A percentile compares a stretch with the other conserved stretches of the same genome.
phyloP scores from a whole-genome alignment of 2,329 filamentous ascomycete genomes.

The Emmonsia crescens region DNA sequence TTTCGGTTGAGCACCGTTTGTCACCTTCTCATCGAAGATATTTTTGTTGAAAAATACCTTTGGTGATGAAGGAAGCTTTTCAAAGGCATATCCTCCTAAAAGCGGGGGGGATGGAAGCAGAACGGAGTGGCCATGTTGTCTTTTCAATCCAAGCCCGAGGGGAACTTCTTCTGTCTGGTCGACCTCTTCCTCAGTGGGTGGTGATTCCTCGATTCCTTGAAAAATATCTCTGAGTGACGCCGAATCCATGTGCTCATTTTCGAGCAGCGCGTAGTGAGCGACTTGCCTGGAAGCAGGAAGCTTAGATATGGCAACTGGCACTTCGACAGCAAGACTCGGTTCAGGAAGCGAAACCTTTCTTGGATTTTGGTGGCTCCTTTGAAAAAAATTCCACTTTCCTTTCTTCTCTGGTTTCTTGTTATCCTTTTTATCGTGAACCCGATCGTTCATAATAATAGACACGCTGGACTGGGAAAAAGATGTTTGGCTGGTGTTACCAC shows the following conservation, averaged over 20 bases:
- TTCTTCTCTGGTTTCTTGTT: slow-evolving; percentile 26
- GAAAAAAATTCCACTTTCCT: slow-evolving; percentile 51
- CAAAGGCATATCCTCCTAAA: slow-evolving; percentile 21
- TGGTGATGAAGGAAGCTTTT: slow-evolving; percentile 20
- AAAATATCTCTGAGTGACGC: slow-evolving; percentile 32
- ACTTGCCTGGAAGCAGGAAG: slow-evolving; percentile 34
- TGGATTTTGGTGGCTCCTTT: slow-evolving; percentile 28
- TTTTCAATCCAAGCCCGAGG: slow-evolving; percentile 22
- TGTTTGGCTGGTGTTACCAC: slow-evolving; percentile 10
- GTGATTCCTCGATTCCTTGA: slow-evolving; percentile 28
- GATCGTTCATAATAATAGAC: slow-evolving; percentile 13
- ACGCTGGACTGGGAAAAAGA: slow-evolving; percentile 8
- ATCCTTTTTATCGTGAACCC: slow-evolving; percentile 9
- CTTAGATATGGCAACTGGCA: slow-evolving; percentile 30
- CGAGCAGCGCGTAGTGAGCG: slow-evolving; percentile 49
- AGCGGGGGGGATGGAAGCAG: slow-evolving; percentile 35
- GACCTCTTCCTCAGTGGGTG: slow-evolving; percentile 25
- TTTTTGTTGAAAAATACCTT: slow-evolving; percentile 28
- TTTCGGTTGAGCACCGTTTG: slow-evolving; percentile 12
- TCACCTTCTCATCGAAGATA: slow-evolving; percentile 10
- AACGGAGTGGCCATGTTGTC: slow-evolving; percentile 26
- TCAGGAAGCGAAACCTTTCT: slow-evolving; percentile 33
- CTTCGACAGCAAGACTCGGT: slow-evolving; percentile 18
- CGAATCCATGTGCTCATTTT: slow-evolving; percentile 31
- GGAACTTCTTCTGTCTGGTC: slow-evolving; percentile 12